These are phyloP conservation scores for Juglanconis oblonga DNA, from an alignment of 2,329 filamentous ascomycete species.

Conservation along the genomic window DNA sequence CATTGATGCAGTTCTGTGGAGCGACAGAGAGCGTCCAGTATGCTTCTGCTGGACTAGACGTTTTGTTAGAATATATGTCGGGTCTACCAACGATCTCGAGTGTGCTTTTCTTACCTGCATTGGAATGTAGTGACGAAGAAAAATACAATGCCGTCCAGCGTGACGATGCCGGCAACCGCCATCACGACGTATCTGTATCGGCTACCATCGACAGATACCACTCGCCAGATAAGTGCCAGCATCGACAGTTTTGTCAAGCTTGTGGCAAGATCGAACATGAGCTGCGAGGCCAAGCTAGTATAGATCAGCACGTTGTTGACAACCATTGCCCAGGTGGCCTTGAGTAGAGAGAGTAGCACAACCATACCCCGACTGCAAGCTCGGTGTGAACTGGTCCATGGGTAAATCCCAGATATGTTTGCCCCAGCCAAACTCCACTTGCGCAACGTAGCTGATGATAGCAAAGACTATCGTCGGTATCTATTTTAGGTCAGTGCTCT, in stretches of 20 bases:
- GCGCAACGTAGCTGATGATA: slow-evolving; percentile 26
- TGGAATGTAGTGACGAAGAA: slow-evolving; percentile 35
- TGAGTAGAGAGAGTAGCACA: neutral
- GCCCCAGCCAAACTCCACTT: slow-evolving; percentile 28
- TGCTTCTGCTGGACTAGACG: slow-evolving; percentile 33
- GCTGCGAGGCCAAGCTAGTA: slow-evolving; percentile 28
- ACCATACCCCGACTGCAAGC: slow-evolving; percentile 28
- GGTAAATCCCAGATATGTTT: slow-evolving; percentile 34
- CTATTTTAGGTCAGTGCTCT: slow-evolving; percentile 17
- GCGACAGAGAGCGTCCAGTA: slow-evolving; percentile 34
- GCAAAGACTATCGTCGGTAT: slow-evolving; percentile 31
- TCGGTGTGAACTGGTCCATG: slow-evolving; percentile 18
- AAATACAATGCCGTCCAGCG: slow-evolving; percentile 32
- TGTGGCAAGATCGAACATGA: slow-evolving; percentile 37
- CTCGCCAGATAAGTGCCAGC: slow-evolving; percentile 35
- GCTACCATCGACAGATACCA: slow-evolving; percentile 30
- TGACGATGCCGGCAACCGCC: slow-evolving; percentile 28
- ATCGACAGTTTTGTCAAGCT: slow-evolving; percentile 40
- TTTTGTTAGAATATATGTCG: slow-evolving; percentile 21
- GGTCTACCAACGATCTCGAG: slow-evolving; percentile 18
- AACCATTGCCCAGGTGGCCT: neutral
- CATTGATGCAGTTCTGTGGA: slow-evolving; percentile 41
- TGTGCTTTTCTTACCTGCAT: slow-evolving; percentile 32
- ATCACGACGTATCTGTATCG: slow-evolving; percentile 30
- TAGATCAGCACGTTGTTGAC: neutral